Evolutionary conservation across 192 early-diverging fungal species (phyloP).

Genomic region (Coemansia brasiliensis): DNA sequence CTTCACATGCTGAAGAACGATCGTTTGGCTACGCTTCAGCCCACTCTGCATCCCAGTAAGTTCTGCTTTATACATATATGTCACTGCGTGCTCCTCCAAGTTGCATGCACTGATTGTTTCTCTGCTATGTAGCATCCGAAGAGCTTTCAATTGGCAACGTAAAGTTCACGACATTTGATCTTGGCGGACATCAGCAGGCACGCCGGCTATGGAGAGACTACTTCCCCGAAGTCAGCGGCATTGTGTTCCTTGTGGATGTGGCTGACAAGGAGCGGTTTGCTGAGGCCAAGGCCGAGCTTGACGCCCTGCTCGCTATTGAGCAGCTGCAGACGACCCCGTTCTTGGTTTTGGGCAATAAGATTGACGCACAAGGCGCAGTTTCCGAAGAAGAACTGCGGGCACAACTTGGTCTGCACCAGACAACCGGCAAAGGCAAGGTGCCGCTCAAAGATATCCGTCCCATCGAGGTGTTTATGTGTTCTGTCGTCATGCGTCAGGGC

Average conservation of each 20-base stretch:
- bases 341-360: conserved; percentile 98
- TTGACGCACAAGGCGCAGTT: conserved; percentile 90
- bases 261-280: conserved; percentile 80
- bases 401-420: conserved; percentile 90
- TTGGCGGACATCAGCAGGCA: conserved; percentile 95
- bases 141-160: conserved; percentile 97
- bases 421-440: conserved; percentile 98
- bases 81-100: background rate
- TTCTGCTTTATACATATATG: conserved; percentile 8
- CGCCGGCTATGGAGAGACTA: conserved; percentile 99
- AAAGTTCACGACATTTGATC: conserved; percentile 96
- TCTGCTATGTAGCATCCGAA: conserved; percentile 64
- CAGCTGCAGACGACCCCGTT: conserved; percentile 91
- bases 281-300: conserved; percentile 93
- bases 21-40: conserved; percentile 88
- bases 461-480: conserved; percentile 99
- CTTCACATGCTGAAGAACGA: conserved; percentile 99
- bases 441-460: conserved; percentile 90
- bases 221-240: conserved; percentile 96
- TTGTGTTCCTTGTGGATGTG: conserved; percentile 96
- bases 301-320: conserved; percentile 91
- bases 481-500: conserved; percentile 96
- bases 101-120: background rate
- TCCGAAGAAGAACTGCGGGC: conserved; percentile 89
- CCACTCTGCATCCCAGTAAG: conserved; percentile 97